Base-by-base conservation (phyloP, 83 land plant species). In the Thuja plicata region DNA sequence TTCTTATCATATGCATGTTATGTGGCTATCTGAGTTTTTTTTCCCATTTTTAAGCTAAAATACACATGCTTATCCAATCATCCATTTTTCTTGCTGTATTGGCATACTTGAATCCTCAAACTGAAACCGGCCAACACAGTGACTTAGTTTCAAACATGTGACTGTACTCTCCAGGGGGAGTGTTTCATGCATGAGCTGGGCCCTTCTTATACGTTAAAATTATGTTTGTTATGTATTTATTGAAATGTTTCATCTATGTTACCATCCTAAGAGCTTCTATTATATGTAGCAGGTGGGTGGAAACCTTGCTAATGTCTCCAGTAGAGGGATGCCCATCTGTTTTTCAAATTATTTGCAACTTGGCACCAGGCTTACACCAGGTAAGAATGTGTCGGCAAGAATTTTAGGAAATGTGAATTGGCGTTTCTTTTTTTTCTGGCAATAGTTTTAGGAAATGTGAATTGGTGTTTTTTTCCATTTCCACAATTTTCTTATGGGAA, bases 341-440 rank as follows among this genome's bases (percentile, higher is more conserved):
- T 88, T 11, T 88, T 77, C 89, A 88, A 52, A 85, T 12, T 88
- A 37, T 88, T 88, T 88, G 16, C 60, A 88, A 35, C 43, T 46
- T 88, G 84, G 35, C 62, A 8, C 89, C 85, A 48, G 85, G 89
- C 32, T 48, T 78, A 78, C 89, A 88, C 50, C 62, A 88, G 89
- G 97, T 95, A 17, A 90, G 62, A 71, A 50, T 43, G 17, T 86
- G 13, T 60, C 0, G 10, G 71, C 6, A 30, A 86, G 50, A 38
- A 5, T 54, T 84, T 32, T 54, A 84, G 62, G 86, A 54, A 34
- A 34, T 50, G 24, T 52, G 9, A 48, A 38, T 83, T 46, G 4
- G 55, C 0, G 1, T 83, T n/a, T n/a, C n/a, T n/a, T n/a, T n/a
- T n/a, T n/a, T n/a, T n/a, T n/a, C n/a, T 0, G 11, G 73, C 16